Base-by-base conservation (phyloP, 1,284 basidiomycete genomes). In the Ceratobasidium sp. region DNA sequence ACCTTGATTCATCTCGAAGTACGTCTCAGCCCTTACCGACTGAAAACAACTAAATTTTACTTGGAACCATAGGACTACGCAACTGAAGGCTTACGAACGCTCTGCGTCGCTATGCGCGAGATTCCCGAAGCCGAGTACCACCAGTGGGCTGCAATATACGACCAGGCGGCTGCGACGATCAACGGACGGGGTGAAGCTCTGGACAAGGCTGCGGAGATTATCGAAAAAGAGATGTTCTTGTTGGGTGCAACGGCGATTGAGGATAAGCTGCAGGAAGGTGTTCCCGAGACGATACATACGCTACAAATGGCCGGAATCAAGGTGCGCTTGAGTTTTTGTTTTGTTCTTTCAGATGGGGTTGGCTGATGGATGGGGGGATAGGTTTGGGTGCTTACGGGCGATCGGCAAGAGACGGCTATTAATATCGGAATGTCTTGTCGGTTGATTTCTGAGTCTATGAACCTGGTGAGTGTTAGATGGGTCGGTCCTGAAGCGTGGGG, bases 371-470 rank as follows among this genome's bases (percentile, higher is more conserved):
- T 39, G 40, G n/a, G 39, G n/a, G 3, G 66, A 28, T 68, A 94
- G 92, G 93, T 99, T 51, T 99, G 98, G 98, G 97, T 99, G 12
- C 87, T 99, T 68, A 99, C 98, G 0, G 98, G 98, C 1, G 98
- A 99, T 86, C 89, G 97, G 80, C 97, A 99, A 87, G 98, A 99
- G 86, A 99, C 98, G 1, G 98, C 98, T 15, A 99, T 99, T 87
- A 99, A 99, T 83, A 99, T 99, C 81, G 98, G 98, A 69, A 92
- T 99, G 89, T 97, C 96, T 1, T 99, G 97, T 87, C 91, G 96
- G 79, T 86, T 99, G 81, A 99, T 99, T 79, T 97, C 96, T 1
- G 98, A 99, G 86, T 97, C 95, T 18, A 99, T 99, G 98, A 99
- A 98, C 84, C 83, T 99, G 86, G 97, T 97, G 82, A 78, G 91